These are phyloP conservation scores for Candida sanyaensis DNA, from an alignment of 1,139 yeast species.

Conservation along the genomic window DNA sequence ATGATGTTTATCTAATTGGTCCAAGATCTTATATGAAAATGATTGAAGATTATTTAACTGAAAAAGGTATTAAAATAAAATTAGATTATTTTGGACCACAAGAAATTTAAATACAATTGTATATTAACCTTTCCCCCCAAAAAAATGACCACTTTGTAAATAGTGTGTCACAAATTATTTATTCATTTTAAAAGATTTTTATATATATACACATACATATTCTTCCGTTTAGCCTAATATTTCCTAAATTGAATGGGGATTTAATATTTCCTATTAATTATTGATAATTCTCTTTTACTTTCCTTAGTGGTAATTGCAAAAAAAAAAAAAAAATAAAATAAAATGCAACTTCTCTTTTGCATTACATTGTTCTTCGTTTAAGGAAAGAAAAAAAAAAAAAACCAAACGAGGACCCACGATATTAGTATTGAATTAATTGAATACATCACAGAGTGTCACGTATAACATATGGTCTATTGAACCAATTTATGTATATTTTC, in stretches of 20 bases:
- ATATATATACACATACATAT: background rate
- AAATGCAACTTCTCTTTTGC: too few relatives aligned
- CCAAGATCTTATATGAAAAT: conserved; percentile 36
- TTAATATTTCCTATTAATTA: too few relatives aligned
- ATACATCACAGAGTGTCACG: too few relatives aligned
- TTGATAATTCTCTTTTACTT: background rate
- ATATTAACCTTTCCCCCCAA: background rate
- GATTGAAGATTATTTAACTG: conserved; percentile 19
- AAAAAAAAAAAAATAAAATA: too few relatives aligned
- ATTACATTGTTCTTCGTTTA: too few relatives aligned
- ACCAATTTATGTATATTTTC: too few relatives aligned
- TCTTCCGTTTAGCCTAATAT: background rate
- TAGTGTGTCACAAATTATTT: background rate
- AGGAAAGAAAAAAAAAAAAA: too few relatives aligned
- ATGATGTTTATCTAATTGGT: conserved; percentile 34
- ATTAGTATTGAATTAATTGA: too few relatives aligned
- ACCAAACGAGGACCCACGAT: too few relatives aligned
- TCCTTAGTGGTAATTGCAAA: background rate
- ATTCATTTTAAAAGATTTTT: background rate
- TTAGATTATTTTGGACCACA: conserved; percentile 18
- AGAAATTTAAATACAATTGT: conserved; percentile 5
- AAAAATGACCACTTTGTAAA: too few relatives aligned
- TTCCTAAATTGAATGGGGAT: too few relatives aligned
- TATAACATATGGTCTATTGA: too few relatives aligned
- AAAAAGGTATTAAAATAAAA: conserved; percentile 13